phyloP scores from a whole-genome alignment of 768 basidiomycete species.

The Phlegmacium glaucopus region DNA sequence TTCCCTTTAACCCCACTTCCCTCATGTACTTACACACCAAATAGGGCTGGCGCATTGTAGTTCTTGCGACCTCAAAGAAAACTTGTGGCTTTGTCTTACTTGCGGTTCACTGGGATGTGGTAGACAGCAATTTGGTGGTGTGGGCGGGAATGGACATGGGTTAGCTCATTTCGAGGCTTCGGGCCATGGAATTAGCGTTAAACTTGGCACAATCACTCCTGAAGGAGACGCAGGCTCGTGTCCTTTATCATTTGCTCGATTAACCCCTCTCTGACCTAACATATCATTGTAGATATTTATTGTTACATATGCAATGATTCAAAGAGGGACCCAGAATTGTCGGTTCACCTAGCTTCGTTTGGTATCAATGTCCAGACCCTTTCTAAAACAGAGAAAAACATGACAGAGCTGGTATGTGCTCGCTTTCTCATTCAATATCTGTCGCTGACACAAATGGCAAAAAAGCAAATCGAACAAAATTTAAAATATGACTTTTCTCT shows the following conservation, averaged over 20 bases:
- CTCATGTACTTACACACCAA: not conserved
- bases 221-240: conserved; percentile 83
- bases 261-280: not conserved
- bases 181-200: conserved; percentile 81
- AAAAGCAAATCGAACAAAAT: conserved; percentile 95
- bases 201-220: conserved; percentile 94
- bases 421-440: not conserved
- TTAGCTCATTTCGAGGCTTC: conserved; percentile 71
- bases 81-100: conserved; percentile 92
- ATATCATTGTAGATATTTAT: conserved; percentile 67
- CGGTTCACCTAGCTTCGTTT: conserved; percentile 71
- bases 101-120: conserved; percentile 93
- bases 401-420: conserved; percentile 82
- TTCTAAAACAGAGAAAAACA: conserved; percentile 92
- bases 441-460: not conserved
- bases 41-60: conserved; percentile 79
- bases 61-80: conserved; percentile 82
- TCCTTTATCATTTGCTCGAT: not conserved
- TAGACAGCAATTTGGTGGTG: conserved; percentile 75
- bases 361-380: conserved; percentile 83
- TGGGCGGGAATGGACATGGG: conserved; percentile 88
- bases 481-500: conserved; percentile 92
- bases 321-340: conserved; percentile 71
- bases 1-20: not conserved
- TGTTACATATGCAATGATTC: conserved; percentile 91